phyloP scores from a whole-genome alignment of 345 rosid species.

The Eutrema heterophyllum region DNA sequence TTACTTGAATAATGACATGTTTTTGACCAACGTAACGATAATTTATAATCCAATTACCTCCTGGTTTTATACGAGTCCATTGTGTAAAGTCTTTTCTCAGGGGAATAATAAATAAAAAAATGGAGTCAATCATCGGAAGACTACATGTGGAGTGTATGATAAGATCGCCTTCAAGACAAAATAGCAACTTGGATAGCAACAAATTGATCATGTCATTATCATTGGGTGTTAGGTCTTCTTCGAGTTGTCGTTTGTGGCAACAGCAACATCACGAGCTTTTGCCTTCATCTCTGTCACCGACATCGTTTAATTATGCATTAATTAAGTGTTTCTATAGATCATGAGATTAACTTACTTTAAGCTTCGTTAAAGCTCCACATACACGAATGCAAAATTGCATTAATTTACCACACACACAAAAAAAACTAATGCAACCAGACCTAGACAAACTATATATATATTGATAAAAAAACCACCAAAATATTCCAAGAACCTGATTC shows the following conservation, averaged over 20 bases:
- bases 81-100: conserved; percentile 11
- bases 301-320: background rate
- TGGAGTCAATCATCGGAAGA: conserved; percentile 2
- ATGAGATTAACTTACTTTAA: background rate
- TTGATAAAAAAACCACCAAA: background rate
- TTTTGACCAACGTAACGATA: conserved; percentile 2
- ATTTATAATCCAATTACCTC: background rate
- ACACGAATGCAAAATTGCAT: background rate
- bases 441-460: too few relatives aligned
- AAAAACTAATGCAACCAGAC: background rate
- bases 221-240: conserved; percentile 26
- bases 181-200: conserved; percentile 15
- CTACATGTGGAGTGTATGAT: conserved; percentile 23
- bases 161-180: conserved; percentile 4
- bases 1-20: background rate
- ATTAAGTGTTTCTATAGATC: background rate
- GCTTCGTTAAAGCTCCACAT: background rate
- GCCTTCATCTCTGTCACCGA: conserved; percentile 31
- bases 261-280: conserved; percentile 24
- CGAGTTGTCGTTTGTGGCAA: conserved; percentile 10
- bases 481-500: background rate
- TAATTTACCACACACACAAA: too few relatives aligned
- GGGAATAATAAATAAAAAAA: background rate
- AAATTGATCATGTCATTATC: conserved; percentile 18
- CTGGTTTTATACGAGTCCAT: background rate